Base-by-base conservation (phyloP, 352 stramenopile species). In the Aphanomyces invadans region DNA sequence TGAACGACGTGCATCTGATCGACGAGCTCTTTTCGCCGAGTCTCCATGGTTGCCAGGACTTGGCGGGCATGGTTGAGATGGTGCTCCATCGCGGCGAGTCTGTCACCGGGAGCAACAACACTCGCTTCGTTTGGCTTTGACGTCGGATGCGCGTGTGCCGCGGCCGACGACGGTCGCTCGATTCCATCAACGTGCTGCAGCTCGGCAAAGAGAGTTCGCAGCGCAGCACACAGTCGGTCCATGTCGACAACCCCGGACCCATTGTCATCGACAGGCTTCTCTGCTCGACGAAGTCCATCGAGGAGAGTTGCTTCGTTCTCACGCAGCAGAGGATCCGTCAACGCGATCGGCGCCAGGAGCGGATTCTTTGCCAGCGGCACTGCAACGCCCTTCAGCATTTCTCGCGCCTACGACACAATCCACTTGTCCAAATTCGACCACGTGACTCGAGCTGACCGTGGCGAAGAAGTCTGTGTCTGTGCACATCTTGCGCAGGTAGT, bases 401-500 rank as follows among this genome's bases (percentile, higher is more conserved):
- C 62, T 17, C 11, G 19, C 36, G 32, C 38, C 38, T 46, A 28
- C 23, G 23, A 4, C 12, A 11, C 1, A 23, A 48, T 44, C 32
- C 10, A 9, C 12, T 51, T 21, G 31, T 32, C 17, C 32, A 45
- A n/a, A 32, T 1, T 39, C 25, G n/a, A n/a, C n/a, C n/a, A n/a
- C n/a, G n/a, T n/a, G n/a, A n/a, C n/a, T n/a, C n/a, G n/a, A n/a
- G n/a, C n/a, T 32, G 2, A 62, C 48, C 7, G 69, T 70, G 1
- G 72, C 55, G 5, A 91, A 70, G 54, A 91, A 89, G 51, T 83
- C 73, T 12, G 86, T 67, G 53, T 93, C 84, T 3, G 55, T 17
- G 0, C 74, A 73, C 81, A 93, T 93, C 68, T 93, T 93, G 65
- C 84, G 73, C 59, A 91, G 70, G 59, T 93, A 92, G 62, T 90